Evolutionary conservation across 352 stramenopile genomes (phyloP).

Genomic region (Blastocystis hominis): DNA sequence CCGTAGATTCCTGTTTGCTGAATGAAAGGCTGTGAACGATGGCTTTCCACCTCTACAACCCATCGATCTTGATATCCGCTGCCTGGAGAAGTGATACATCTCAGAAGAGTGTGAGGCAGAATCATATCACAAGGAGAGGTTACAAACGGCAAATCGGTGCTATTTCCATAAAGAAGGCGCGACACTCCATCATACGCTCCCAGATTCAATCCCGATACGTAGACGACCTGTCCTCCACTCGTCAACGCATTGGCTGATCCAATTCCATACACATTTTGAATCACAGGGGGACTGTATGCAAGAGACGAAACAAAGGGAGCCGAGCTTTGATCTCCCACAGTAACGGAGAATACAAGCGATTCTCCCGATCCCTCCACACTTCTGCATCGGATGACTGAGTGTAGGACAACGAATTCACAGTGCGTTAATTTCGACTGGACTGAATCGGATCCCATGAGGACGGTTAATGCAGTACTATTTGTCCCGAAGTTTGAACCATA

Average conservation of each 20-base stretch:
- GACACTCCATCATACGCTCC: not conserved
- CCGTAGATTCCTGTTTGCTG: not conserved
- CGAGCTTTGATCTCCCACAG: not conserved
- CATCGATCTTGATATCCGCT: not conserved
- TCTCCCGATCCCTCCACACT: not conserved
- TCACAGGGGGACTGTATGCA: not conserved
- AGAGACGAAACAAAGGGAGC: constrained; percentile 3
- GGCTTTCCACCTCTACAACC: not conserved
- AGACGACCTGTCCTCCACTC: constrained; percentile 1
- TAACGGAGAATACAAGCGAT: not conserved
- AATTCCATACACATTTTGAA: not conserved
- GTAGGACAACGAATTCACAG: not conserved
- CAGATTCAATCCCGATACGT: not conserved
- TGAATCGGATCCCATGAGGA: not conserved
- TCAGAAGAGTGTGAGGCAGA: not conserved
- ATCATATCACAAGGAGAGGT: not conserved
- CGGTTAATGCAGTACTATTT: not conserved
- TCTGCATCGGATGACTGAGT: not conserved
- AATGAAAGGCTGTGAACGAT: not conserved
- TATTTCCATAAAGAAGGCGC: not conserved
- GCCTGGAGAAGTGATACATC: not conserved
- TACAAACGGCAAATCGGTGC: not conserved
- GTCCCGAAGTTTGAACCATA: not conserved
- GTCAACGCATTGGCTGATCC: not conserved
- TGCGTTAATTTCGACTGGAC: not conserved